A percentile compares a stretch with the other conserved stretches of the same genome.
These are phyloP conservation scores for Vanderwaltozyma yarrowii DNA, from an alignment of 805 yeast species.

Conservation along the genomic window DNA sequence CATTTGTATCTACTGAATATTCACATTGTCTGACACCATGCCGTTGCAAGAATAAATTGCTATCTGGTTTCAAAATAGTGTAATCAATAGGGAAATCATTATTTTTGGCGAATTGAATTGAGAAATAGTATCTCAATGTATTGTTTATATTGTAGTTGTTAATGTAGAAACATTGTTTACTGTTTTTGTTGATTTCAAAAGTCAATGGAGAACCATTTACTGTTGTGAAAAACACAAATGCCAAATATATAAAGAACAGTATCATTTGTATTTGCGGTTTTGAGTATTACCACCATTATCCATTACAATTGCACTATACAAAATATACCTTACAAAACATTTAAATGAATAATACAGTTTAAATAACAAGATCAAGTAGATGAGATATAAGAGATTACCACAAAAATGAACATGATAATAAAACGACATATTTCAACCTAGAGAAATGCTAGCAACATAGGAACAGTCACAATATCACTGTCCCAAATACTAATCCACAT, in stretches of 20 bases:
- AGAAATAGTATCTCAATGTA: slow-evolving; percentile 18
- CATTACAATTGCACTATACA: too few species aligned
- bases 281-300: too few species aligned
- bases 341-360: too few species aligned
- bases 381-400: too few species aligned
- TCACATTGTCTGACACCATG: slow-evolving; percentile 70
- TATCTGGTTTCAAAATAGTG: slow-evolving; percentile 28
- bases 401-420: too few species aligned
- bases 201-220: neutral
- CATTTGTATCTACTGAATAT: slow-evolving; percentile 55
- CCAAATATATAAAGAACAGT: neutral
- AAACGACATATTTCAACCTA: too few species aligned
- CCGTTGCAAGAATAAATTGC: slow-evolving; percentile 36
- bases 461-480: too few species aligned
- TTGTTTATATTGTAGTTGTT: neutral
- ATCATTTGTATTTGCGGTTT: too few species aligned
- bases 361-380: too few species aligned
- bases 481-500: too few species aligned
- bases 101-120: slow-evolving; percentile 21
- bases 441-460: too few species aligned
- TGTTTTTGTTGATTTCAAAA: neutral
- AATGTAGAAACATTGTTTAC: neutral
- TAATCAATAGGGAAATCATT: slow-evolving; percentile 16
- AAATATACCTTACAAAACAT: too few species aligned
- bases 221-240: neutral